Percentiles rank a stretch among this genome's conserved stretches.
Evolutionary conservation across 176 grass and related monocot species (phyloP).

Genomic region (Bromus sterilis): DNA sequence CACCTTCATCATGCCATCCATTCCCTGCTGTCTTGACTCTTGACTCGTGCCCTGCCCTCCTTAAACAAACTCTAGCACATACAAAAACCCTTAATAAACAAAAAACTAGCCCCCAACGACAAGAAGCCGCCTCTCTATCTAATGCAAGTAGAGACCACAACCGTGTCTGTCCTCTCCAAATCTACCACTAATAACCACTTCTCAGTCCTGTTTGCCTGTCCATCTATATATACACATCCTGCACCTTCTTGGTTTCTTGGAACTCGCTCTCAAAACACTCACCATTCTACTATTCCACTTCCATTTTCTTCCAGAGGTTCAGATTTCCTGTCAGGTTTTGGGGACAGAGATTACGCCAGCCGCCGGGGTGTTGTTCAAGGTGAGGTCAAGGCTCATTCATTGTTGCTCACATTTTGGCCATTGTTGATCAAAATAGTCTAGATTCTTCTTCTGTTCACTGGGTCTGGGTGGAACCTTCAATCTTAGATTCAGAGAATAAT

Average conservation of each 20-base stretch:
- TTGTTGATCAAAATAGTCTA: too few species aligned
- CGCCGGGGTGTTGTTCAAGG: too few species aligned
- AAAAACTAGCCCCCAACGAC: too few species aligned
- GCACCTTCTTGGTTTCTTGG: conserved; percentile 11
- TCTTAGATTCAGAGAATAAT: too few species aligned
- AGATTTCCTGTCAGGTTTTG: too few species aligned
- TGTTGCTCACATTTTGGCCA: too few species aligned
- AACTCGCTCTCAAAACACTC: neutral
- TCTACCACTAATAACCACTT: neutral
- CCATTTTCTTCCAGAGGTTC: neutral
- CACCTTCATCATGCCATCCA: neutral
- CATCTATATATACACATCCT: neutral
- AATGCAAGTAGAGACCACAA: neutral
- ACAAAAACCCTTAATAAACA: too few species aligned
- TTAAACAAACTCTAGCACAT: neutral
- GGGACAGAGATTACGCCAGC: too few species aligned
- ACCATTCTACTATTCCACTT: neutral
- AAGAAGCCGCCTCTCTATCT: neutral
- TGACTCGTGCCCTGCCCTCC: neutral
- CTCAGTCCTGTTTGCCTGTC: neutral
- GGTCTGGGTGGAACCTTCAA: too few species aligned
- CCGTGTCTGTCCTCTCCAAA: neutral
- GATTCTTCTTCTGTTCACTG: too few species aligned
- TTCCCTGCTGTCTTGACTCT: neutral
- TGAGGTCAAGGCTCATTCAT: too few species aligned